These are phyloP conservation scores for Castanospermum australe DNA, from an alignment of 306 rosid species.

Conservation along the genomic window DNA sequence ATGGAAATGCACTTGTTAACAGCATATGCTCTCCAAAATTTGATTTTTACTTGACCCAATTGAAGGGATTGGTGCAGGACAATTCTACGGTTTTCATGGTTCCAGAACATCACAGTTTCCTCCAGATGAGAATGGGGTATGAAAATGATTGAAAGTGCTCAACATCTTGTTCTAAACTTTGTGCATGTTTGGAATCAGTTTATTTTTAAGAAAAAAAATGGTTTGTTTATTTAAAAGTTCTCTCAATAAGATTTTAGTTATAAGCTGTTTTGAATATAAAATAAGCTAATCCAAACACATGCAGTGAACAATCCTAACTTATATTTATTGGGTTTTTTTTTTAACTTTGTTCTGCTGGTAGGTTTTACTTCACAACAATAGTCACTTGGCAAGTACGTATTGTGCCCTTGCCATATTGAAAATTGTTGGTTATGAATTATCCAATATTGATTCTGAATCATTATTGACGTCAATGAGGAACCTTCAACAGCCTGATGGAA, in stretches of 20 bases:
- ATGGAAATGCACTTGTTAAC: conserved; percentile 8
- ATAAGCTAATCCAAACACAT: too few species aligned
- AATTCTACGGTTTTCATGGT: conserved; percentile 84
- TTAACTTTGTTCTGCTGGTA: conserved; percentile 19
- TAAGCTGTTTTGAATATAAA: too few species aligned
- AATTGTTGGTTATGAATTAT: conserved; percentile 68
- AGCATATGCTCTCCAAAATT: not conserved
- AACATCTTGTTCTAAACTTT: not conserved
- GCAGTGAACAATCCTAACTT: not conserved
- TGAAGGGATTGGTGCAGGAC: conserved; percentile 54
- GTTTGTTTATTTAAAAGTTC: too few species aligned
- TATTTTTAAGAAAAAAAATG: too few species aligned
- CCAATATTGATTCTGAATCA: conserved; percentile 50
- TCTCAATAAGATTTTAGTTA: too few species aligned
- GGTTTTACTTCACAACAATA: conserved; percentile 55
- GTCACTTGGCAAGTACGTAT: conserved; percentile 95
- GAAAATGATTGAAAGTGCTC: conserved; percentile 21
- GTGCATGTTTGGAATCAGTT: too few species aligned
- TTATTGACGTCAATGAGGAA: conserved; percentile 70
- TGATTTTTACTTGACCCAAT: conserved; percentile 17
- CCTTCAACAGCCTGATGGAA: conserved; percentile 97
- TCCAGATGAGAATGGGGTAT: conserved; percentile 62
- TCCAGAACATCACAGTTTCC: conserved; percentile 74
- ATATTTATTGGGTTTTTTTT: not conserved
- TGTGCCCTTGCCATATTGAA: conserved; percentile 80